phyloP scores from a whole-genome alignment of 495 filamentous ascomycete genomes.

The Astrothelium subdiscretum region DNA sequence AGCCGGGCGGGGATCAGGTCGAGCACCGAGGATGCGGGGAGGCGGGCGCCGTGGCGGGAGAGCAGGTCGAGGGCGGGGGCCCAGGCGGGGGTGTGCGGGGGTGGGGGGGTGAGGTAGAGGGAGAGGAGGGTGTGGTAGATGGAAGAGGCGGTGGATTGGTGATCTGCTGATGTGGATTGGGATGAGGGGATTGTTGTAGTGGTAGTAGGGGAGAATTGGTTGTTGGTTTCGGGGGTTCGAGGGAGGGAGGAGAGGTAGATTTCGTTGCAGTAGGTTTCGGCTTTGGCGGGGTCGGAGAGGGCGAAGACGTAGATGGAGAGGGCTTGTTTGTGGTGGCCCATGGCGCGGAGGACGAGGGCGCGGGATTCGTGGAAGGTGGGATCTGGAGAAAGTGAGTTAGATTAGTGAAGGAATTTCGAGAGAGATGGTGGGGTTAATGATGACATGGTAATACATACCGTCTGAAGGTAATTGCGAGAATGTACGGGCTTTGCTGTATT shows the following conservation, averaged over 20 bases:
- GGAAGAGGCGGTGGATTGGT: conserved; percentile 25
- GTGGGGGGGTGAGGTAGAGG: conserved; percentile 76
- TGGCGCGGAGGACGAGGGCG: conserved; percentile 85
- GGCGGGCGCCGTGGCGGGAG: conserved; percentile 78
- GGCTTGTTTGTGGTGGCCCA: conserved; percentile 90
- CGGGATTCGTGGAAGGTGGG: conserved; percentile 79
- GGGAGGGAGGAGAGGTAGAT: conserved; percentile 46
- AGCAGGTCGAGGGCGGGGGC: conserved; percentile 75
- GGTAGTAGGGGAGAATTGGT: conserved; percentile 4
- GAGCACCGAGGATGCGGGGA: conserved; percentile 76
- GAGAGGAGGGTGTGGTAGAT: conserved; percentile 55
- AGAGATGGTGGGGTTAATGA: not conserved
- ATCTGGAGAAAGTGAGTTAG: conserved; percentile 36
- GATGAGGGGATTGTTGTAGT: no score
- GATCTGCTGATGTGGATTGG: conserved; percentile 1
- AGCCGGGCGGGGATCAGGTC: conserved; percentile 72
- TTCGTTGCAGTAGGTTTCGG: conserved; percentile 91
- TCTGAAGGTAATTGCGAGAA: conserved; percentile 66
- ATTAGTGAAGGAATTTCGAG: not conserved
- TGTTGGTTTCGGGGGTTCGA: conserved; percentile 6
- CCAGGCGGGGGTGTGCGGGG: conserved; percentile 55
- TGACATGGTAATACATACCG: conserved; percentile 38
- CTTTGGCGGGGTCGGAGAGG: conserved; percentile 72
- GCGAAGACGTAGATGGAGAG: conserved; percentile 95
- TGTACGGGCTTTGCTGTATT: conserved; percentile 70